Base-by-base conservation (phyloP, 768 basidiomycete species). In the Mycena olivaceomarginata region DNA sequence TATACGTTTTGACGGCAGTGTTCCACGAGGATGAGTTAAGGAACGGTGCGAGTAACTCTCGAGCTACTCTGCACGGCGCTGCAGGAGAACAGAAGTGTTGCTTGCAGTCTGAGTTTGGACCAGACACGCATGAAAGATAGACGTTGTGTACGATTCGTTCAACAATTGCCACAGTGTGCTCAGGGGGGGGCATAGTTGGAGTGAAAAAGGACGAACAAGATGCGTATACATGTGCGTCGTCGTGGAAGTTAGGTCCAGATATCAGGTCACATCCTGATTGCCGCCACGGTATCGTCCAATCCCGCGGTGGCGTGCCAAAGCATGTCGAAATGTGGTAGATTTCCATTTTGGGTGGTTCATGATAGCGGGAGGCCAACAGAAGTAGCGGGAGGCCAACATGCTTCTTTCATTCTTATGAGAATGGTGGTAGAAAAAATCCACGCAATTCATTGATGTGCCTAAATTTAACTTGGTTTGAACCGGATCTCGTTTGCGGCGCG, bases 21-120 rank as follows among this genome's bases (percentile, higher is more conserved):
- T 83, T 80, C 83, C 83, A 84, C 25, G 71, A 22, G 6, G 80
- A 75, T 15, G 80, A 79, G 45, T 64, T 64, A 31, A 80, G 70
- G 15, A 82, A 56, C 1, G 74, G 74, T 2, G 76, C 41, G 1
- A 82, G 57, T 2, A 63, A 59, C 0, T 39, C 48, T 11, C 64
- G 72, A 9, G 75, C 82, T 3, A 67, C 37, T 46, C 60, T 75
- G 72, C 82, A 82, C 40, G 80, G 83, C 1, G 71, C 37, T 9
- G 40, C 53, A 0, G 80, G 74, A 13, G 81, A 84, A 59, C 83
- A 84, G 64, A 79, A 76, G 68, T 84, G 83, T 57, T 63, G 46
- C 13, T 20, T 45, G 57, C 41, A 59, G 31, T 37, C 63, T 12
- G 56, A 31, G 37, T 43, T 31, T 31, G 31, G 31, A 31, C 31